These are phyloP conservation scores for Lactifluus subvellereus DNA, from an alignment of 768 basidiomycete species.

Conservation along the genomic window DNA sequence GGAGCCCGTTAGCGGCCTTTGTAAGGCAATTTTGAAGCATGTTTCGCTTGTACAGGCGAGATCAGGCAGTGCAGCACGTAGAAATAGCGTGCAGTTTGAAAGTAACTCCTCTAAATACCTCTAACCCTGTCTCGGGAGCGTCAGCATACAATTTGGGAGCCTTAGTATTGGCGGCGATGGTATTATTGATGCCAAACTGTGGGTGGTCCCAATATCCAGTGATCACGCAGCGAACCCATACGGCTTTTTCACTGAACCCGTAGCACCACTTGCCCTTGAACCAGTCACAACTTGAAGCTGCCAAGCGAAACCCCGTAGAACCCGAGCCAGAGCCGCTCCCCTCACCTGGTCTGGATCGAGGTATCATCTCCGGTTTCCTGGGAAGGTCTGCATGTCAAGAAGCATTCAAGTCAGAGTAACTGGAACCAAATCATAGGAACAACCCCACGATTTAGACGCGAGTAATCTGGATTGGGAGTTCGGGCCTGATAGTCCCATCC, in stretches of 20 bases:
- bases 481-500: too few species aligned
- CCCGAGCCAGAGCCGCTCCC: constrained; percentile 1
- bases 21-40: constrained; percentile 31
- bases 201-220: constrained; percentile 28
- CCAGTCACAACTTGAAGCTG: constrained; percentile 15
- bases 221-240: neutral
- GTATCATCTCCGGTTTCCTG: too few species aligned
- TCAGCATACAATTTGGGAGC: constrained; percentile 90
- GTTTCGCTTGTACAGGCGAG: constrained; percentile 42
- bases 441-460: too few species aligned
- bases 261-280: constrained; percentile 23
- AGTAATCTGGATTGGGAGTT: too few species aligned
- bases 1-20: constrained; percentile 27
- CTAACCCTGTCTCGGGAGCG: constrained; percentile 60
- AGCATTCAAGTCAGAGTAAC: too few species aligned
- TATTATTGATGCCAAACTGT: constrained; percentile 48
- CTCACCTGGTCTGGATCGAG: too few species aligned
- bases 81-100: constrained; percentile 61
- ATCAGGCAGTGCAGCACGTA: constrained; percentile 47
- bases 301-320: constrained; percentile 16
- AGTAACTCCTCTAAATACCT: constrained; percentile 67
- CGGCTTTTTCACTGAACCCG: constrained; percentile 25
- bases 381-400: too few species aligned
- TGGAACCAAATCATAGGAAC: too few species aligned
- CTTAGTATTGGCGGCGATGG: constrained; percentile 67